phyloP scores from a whole-genome alignment of 345 rosid species.

The Melaleuca quinquenervia region DNA sequence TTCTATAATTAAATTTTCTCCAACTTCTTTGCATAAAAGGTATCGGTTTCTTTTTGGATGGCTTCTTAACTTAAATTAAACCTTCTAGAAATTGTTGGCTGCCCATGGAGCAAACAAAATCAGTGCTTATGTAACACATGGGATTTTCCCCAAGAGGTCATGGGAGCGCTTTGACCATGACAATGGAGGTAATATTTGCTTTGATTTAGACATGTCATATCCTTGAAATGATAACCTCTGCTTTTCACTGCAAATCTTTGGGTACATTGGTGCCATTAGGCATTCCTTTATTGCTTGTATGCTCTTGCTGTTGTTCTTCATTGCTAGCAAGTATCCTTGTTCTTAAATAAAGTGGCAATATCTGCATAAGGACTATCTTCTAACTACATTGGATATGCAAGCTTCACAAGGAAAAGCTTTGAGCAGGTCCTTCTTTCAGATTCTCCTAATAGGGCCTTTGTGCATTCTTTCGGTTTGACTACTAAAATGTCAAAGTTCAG shows the following conservation, averaged over 20 bases:
- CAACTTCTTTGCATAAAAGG: not conserved
- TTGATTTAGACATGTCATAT: not conserved
- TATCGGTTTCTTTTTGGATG: not conserved
- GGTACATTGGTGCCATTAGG: not conserved
- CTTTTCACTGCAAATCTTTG: not conserved
- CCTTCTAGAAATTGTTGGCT: slow-evolving; percentile 75
- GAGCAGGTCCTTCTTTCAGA: not conserved
- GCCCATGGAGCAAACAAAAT: slow-evolving; percentile 82
- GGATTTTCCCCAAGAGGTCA: slow-evolving; percentile 81
- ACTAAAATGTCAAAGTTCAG: not conserved
- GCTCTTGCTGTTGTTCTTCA: not conserved
- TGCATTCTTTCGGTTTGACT: not conserved
- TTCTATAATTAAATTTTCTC: not conserved
- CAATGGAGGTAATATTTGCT: slow-evolving; percentile 48
- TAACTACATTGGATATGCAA: not conserved
- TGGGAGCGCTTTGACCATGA: slow-evolving; percentile 86
- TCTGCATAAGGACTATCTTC: not conserved
- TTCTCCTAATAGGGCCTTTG: not conserved
- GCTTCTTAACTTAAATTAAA: not conserved
- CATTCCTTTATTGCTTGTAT: not conserved
- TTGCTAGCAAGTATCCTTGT: not conserved
- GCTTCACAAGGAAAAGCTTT: not conserved
- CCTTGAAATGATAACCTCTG: not conserved
- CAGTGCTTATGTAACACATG: slow-evolving; percentile 95
- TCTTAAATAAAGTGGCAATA: not conserved